phyloP scores from a whole-genome alignment of 768 basidiomycete species.

The Suillus alpinus region DNA sequence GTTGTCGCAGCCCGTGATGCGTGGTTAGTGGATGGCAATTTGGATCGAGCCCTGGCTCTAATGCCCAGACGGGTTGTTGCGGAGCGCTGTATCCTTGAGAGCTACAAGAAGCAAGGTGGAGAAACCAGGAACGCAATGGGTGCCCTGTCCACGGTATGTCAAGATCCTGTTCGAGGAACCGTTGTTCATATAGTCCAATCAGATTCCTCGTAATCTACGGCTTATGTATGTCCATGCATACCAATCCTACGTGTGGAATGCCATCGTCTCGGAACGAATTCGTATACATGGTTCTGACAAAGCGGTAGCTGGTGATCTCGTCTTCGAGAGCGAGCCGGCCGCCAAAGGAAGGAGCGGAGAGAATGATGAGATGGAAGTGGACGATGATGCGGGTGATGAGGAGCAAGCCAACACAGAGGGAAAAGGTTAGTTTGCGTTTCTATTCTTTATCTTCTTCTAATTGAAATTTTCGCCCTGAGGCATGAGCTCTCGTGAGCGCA shows the following conservation, averaged over 20 bases:
- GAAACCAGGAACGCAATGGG: conserved; percentile 84
- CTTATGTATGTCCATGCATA: conserved; percentile 99
- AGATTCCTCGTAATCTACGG: conserved; percentile 95
- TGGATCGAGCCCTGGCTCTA: conserved; percentile 75
- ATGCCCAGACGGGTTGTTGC: conserved; percentile 94
- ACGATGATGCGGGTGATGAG: conserved; percentile 30
- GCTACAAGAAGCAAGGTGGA: conserved; percentile 76
- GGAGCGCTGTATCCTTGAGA: conserved; percentile 89
- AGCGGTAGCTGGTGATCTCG: conserved; percentile 87
- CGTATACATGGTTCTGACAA: conserved; percentile 68
- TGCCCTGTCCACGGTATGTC: conserved; percentile 72
- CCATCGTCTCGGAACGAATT: conserved; percentile 92
- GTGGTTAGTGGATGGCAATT: conserved; percentile 82
- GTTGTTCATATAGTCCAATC: conserved; percentile 8
- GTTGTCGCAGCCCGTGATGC: conserved; percentile 80
- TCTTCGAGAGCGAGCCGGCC: conserved; percentile 53
- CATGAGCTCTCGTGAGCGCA: conserved; percentile 13
- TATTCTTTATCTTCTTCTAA: neutral
- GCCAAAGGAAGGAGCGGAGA: conserved; percentile 11
- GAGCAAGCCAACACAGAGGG: conserved; percentile 34
- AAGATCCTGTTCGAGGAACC: neutral
- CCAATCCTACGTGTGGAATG: conserved; percentile 98
- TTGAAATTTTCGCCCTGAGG: conserved; percentile 16
- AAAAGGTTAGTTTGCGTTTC: conserved; percentile 23
- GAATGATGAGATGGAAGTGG: conserved; percentile 24